Evolutionary conservation across 169 alveolate species (phyloP).

Genomic region (Eimeria necatrix): DNA sequence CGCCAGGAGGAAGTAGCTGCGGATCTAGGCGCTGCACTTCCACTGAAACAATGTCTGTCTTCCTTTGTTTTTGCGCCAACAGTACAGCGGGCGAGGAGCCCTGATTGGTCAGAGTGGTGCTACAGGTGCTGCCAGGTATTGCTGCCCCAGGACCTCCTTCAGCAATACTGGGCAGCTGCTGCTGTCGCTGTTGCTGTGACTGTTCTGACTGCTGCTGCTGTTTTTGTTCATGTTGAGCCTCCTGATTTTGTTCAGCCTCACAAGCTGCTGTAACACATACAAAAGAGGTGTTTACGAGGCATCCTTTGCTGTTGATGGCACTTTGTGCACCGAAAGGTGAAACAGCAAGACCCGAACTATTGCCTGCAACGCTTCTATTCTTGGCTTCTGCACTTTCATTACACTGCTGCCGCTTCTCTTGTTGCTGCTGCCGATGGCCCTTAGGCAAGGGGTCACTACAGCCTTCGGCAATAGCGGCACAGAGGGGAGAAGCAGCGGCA

Average conservation of each 20-base stretch:
- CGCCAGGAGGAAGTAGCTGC: background rate
- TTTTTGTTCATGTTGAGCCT: background rate
- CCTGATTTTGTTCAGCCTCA: background rate
- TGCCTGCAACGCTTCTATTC: background rate
- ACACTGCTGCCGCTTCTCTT: background rate
- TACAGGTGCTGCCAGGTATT: conserved; percentile 58
- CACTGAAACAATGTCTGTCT: background rate
- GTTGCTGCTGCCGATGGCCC: conserved; percentile 7
- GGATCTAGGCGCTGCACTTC: background rate
- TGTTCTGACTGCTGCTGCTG: background rate
- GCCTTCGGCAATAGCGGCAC: background rate
- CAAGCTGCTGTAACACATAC: background rate
- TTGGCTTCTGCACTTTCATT: background rate
- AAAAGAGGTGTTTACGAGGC: background rate
- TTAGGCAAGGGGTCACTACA: background rate
- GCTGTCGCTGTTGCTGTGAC: conserved; percentile 41
- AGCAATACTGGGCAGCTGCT: background rate
- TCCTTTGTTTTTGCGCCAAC: background rate
- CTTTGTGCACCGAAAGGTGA: background rate
- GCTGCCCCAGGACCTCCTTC: conserved; percentile 39
- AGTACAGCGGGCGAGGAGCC: conserved; percentile 16
- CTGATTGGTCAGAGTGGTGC: conserved; percentile 24
- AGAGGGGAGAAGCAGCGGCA: conserved; percentile 9
- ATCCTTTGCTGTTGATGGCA: background rate
- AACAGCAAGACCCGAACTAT: background rate